Base-by-base conservation (phyloP, 345 rosid genomes). In the Aethionema arabicum region DNA sequence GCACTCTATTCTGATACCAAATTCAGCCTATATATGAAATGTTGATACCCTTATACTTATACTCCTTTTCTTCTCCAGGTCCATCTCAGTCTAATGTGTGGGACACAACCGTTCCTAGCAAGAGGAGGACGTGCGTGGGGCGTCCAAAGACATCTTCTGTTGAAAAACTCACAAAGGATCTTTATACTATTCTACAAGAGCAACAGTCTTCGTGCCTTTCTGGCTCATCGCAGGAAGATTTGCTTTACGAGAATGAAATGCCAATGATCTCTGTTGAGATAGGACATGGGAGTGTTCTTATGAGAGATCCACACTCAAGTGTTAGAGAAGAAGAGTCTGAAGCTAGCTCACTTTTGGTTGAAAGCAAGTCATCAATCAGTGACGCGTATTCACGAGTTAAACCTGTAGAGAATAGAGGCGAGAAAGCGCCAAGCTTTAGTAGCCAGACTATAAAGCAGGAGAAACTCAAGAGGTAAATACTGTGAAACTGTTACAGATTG, bases 251-350 rank as follows among this genome's bases (percentile, higher is more conserved):
- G 72, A 86, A 85, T 66, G 91, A 77, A 61, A 79, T 89, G 53
- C 89, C 95, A 29, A 82, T 95, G 95, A 85, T 88, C 9, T 85
- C 91, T 74, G 91, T 85, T 62, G 95, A 88, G 84, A 83, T 88
- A 56, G 98, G 99, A 67, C 97, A 90, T 70, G 97, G 96, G 66
- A 85, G 96, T 61, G 90, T 87, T 72, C 92, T 90, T 59, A 85
- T 90, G 56, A 83, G 87, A 68, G 90, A 87, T 77, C 96, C 91
- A 11, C 87, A 78, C 66, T 81, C 86, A 12, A 74, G 77, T 67
- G 84, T 76, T 77, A 82, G 88, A 63, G 95, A 95, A 27, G 96
- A 88, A 77, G 99, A 95, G 73, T 95, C 98, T 35, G 99, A 90
- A 80, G 99, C 96, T 58, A 95, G 96, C 72, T 95, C 96, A 43